Evolutionary conservation across 1,284 basidiomycete genomes (phyloP).

Genomic region (Naganishia sp.): DNA sequence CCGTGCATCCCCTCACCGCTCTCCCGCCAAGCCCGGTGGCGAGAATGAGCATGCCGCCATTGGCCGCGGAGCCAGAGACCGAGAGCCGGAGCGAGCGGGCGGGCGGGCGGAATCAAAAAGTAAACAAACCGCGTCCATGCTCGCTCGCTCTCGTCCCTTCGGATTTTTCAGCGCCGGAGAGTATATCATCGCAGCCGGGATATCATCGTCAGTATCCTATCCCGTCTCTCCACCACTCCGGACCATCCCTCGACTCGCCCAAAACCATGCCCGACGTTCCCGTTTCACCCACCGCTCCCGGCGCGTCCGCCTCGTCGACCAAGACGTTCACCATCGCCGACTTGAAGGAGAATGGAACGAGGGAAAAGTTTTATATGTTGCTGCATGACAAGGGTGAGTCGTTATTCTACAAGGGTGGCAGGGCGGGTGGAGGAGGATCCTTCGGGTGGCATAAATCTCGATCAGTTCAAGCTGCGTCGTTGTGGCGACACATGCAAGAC

Average conservation of each 20-base stretch:
- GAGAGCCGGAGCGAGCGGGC: too few relatives aligned
- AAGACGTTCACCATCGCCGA: conserved; percentile 67
- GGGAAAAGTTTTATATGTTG: conserved; percentile 75
- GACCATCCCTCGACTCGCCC: background rate
- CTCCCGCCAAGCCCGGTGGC: too few relatives aligned
- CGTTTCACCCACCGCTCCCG: conserved; percentile 20
- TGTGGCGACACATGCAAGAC: too few relatives aligned
- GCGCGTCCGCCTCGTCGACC: conserved; percentile 14
- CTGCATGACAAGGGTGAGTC: conserved; percentile 76
- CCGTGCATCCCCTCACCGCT: too few relatives aligned
- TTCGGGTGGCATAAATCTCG: too few relatives aligned
- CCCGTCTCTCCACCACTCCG: background rate
- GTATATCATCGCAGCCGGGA: background rate
- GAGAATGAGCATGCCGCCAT: too few relatives aligned
- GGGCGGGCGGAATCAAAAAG: conserved; percentile 19
- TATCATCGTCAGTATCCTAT: background rate
- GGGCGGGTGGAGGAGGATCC: too few relatives aligned
- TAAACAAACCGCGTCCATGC: conserved; percentile 4
- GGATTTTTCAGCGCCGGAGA: conserved; percentile 21
- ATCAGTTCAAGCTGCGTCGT: too few relatives aligned
- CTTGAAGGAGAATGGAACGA: conserved; percentile 71
- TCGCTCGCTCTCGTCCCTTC: background rate
- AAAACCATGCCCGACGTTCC: conserved; percentile 26
- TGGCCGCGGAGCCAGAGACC: too few relatives aligned
- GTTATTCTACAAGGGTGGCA: background rate